phyloP scores from a whole-genome alignment of 1,284 basidiomycete species.

The Xerocomus cyaneibrunnescens region DNA sequence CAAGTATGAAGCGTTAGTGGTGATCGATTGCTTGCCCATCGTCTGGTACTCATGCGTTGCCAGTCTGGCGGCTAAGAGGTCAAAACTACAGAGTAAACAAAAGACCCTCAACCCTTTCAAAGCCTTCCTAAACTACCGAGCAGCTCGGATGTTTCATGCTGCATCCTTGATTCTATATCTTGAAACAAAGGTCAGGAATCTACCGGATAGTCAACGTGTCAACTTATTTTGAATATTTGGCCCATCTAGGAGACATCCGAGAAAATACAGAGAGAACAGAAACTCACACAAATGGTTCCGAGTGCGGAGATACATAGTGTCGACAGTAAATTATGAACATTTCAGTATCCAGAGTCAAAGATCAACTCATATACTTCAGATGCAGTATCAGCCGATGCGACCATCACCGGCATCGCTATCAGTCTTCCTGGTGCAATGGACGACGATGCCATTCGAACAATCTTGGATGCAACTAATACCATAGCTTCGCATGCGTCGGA shows the following conservation, averaged over 20 bases:
- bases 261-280: neutral
- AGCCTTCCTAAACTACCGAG: neutral
- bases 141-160: neutral
- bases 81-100: neutral
- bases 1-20: neutral
- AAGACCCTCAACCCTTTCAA: constrained; percentile 1
- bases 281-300: neutral
- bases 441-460: neutral
- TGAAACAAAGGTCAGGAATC: neutral
- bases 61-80: neutral
- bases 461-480: neutral
- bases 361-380: neutral
- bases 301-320: neutral
- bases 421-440: neutral
- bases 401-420: neutral
- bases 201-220: neutral
- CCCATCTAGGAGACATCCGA: neutral
- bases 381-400: neutral
- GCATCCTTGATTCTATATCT: neutral
- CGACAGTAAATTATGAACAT: neutral
- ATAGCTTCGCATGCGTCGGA: neutral
- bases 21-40: neutral
- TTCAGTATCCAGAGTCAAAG: neutral
- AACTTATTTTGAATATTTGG: neutral
- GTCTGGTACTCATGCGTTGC: neutral